These are phyloP conservation scores for Diaporthe ampelina DNA, from an alignment of 2,329 filamentous ascomycete species.

Conservation along the genomic window DNA sequence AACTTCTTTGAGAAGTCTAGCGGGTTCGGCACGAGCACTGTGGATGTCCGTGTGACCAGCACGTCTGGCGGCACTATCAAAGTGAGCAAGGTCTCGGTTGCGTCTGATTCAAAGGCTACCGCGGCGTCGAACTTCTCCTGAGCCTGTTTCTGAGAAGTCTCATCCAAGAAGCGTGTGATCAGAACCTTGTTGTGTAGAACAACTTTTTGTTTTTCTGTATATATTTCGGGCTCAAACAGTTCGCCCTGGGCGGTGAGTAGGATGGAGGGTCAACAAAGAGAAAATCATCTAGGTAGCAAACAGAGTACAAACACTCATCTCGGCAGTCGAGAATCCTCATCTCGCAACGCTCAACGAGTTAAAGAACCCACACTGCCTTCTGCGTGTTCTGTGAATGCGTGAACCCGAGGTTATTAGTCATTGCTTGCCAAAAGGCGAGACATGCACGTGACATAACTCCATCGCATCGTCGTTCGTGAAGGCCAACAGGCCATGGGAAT, in stretches of 20 bases:
- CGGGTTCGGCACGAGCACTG: constrained; percentile 68
- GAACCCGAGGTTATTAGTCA: not conserved
- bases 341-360: not conserved
- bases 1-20: constrained; percentile 74
- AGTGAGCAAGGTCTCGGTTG: constrained; percentile 64
- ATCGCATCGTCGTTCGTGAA: not conserved
- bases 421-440: no score
- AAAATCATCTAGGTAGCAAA: not conserved
- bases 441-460: no score
- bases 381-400: not conserved
- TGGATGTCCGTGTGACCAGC: constrained; percentile 70
- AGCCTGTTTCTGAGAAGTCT: not conserved
- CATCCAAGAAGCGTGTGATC: not conserved
- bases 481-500: no score
- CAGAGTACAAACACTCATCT: not conserved
- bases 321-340: not conserved
- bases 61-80: constrained; percentile 63
- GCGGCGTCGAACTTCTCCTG: constrained; percentile 51
- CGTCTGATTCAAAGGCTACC: constrained; percentile 48
- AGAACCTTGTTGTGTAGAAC: not conserved
- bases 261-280: not conserved
- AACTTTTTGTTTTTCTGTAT: constrained; percentile 25
- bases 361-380: not conserved
- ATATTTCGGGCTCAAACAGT: constrained; percentile 1
- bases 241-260: not conserved